phyloP scores from a whole-genome alignment of 2,329 filamentous ascomycete species.

The Aaosphaeria pasadenensis region DNA sequence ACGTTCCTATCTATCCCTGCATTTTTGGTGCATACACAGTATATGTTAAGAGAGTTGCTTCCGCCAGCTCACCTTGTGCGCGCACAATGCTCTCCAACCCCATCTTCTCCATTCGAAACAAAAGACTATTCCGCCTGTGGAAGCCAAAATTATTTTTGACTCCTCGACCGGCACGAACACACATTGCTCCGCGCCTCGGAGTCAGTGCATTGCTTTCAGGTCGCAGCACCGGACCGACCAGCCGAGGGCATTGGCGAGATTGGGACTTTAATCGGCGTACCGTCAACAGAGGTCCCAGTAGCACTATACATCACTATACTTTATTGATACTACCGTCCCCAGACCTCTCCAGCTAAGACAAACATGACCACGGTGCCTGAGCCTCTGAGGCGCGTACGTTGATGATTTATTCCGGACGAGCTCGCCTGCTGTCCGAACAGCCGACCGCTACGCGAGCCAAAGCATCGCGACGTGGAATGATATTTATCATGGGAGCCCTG shows the following conservation, averaged over 20 bases:
- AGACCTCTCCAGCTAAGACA: slow-evolving; percentile 7
- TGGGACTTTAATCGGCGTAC: slow-evolving; percentile 11
- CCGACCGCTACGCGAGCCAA: slow-evolving; percentile 13
- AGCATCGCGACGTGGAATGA: slow-evolving; percentile 3
- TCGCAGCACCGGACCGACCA: slow-evolving; percentile 20
- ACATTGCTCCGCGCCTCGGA: background rate
- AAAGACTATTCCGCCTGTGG: too few species aligned
- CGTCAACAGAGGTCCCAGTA: slow-evolving; percentile 13
- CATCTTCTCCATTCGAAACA: too few species aligned
- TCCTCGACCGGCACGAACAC: background rate
- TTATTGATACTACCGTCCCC: slow-evolving; percentile 13
- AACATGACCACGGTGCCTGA: slow-evolving; percentile 1
- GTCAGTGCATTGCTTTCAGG: background rate
- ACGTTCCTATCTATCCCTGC: too few species aligned
- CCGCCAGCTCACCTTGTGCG: too few species aligned
- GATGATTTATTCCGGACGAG: slow-evolving; percentile 9
- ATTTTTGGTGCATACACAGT: too few species aligned
- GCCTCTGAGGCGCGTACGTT: slow-evolving; percentile 4
- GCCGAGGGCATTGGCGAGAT: slow-evolving; percentile 11
- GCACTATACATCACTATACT: slow-evolving; percentile 25
- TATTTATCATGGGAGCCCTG: slow-evolving; percentile 11
- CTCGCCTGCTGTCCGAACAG: slow-evolving; percentile 14
- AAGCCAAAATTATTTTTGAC: too few species aligned
- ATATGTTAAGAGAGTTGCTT: too few species aligned
- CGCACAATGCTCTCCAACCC: too few species aligned